phyloP scores from a whole-genome alignment of 2,329 filamentous ascomycete species.

The Pestalotiopsis sp. region DNA sequence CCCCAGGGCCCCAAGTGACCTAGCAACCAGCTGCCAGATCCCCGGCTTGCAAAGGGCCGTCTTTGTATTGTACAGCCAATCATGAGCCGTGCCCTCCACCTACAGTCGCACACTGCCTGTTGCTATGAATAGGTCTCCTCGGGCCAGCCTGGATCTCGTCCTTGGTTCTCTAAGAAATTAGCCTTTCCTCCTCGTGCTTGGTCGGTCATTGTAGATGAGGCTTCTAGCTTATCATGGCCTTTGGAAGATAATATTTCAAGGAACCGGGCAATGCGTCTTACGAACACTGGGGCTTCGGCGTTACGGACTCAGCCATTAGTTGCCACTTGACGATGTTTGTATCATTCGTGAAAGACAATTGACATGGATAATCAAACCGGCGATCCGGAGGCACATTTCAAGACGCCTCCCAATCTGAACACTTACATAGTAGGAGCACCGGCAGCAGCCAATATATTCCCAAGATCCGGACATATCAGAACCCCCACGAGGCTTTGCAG shows the following conservation, averaged over 20 bases:
- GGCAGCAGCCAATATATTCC: neutral
- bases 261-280: neutral
- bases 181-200: neutral
- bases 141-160: neutral
- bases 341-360: neutral
- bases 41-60: neutral
- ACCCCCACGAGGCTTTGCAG: neutral
- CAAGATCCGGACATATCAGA: neutral
- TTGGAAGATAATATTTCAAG: neutral
- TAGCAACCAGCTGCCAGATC: neutral
- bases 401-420: neutral
- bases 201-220: neutral
- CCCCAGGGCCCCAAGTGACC: neutral
- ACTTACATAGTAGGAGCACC: neutral
- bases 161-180: neutral
- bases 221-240: neutral
- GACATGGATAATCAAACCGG: neutral
- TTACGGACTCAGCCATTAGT: neutral
- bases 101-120: constrained; percentile 7
- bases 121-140: constrained; percentile 9
- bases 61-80: neutral
- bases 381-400: neutral
- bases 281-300: neutral
- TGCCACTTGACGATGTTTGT: neutral
- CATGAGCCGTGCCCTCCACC: neutral